phyloP scores from a whole-genome alignment of 169 alveolate genomes.

The Toxoplasma gondii region DNA sequence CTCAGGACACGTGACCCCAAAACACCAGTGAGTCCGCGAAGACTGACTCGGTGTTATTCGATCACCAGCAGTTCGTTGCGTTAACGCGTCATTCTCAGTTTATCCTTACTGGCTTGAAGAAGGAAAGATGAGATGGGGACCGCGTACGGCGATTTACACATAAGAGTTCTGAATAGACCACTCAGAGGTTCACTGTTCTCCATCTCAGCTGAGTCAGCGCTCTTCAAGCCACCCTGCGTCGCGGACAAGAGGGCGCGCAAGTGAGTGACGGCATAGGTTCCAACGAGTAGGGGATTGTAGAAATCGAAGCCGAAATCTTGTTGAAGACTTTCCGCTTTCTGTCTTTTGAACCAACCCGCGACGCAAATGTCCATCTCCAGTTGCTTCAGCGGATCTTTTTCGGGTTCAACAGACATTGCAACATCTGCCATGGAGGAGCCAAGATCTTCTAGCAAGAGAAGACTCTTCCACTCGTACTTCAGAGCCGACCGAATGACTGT shows the following conservation, averaged over 20 bases:
- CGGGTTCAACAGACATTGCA: not conserved
- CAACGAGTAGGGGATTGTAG: not conserved
- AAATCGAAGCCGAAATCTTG: not conserved
- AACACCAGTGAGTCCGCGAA: too few relatives aligned
- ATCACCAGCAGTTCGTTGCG: too few relatives aligned
- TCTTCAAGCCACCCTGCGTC: not conserved
- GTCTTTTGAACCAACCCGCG: not conserved
- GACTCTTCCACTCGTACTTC: constrained; percentile 1
- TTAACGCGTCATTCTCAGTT: too few relatives aligned
- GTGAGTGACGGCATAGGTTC: not conserved
- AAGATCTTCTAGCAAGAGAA: not conserved
- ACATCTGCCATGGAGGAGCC: not conserved
- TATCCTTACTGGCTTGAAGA: not conserved
- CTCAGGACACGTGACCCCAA: too few relatives aligned
- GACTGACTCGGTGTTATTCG: too few relatives aligned
- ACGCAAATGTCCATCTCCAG: constrained; percentile 20
- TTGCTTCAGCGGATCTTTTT: not conserved
- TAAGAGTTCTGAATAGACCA: not conserved
- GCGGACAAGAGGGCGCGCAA: not conserved
- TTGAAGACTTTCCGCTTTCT: not conserved
- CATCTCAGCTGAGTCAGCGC: not conserved
- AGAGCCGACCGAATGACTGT: not conserved
- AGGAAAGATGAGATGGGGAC: not conserved
- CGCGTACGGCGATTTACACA: not conserved
- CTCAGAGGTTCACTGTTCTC: not conserved